Evolutionary conservation across 106 monocot genomes (phyloP).

Genomic region (Narthecium ossifragum): DNA sequence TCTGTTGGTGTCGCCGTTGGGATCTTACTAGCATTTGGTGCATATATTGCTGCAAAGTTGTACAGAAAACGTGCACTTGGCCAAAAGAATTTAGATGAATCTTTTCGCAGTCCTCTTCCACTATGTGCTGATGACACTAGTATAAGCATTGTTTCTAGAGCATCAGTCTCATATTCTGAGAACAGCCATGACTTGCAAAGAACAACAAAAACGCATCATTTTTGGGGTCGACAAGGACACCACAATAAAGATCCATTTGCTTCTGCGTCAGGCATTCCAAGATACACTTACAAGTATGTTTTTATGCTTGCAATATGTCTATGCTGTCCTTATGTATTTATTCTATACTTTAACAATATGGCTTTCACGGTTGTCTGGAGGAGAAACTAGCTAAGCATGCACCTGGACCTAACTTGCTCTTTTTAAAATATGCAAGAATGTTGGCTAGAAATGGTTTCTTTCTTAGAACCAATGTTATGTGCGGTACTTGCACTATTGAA

Average conservation of each 20-base stretch:
- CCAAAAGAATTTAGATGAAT: slow-evolving; percentile 19
- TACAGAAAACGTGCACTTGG: slow-evolving; percentile 29
- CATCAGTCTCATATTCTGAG: slow-evolving; percentile 43
- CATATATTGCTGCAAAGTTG: slow-evolving; percentile 41
- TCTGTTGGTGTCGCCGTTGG: slow-evolving; percentile 57
- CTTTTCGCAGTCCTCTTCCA: slow-evolving; percentile 33
- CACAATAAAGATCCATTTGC: slow-evolving; percentile 25
- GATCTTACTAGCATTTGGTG: slow-evolving; percentile 43
- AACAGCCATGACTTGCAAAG: slow-evolving; percentile 5
- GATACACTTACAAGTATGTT: slow-evolving; percentile 76
- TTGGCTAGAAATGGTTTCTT: background rate
- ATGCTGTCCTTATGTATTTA: background rate
- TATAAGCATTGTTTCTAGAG: slow-evolving; percentile 56
- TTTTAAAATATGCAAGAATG: too few species aligned
- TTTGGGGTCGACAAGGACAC: slow-evolving; percentile 24
- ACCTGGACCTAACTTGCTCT: too few species aligned
- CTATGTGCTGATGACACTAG: slow-evolving; percentile 46
- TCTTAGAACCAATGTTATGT: background rate
- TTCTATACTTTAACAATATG: background rate
- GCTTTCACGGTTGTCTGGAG: background rate
- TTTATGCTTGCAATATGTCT: background rate
- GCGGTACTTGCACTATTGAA: background rate
- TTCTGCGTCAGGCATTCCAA: slow-evolving; percentile 70
- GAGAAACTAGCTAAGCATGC: background rate
- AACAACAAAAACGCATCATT: slow-evolving; percentile 11